A percentile compares a stretch with the other conserved stretches of the same genome.
phyloP scores from a whole-genome alignment of 257 asterid species.

The Nicotiana benthamiana region DNA sequence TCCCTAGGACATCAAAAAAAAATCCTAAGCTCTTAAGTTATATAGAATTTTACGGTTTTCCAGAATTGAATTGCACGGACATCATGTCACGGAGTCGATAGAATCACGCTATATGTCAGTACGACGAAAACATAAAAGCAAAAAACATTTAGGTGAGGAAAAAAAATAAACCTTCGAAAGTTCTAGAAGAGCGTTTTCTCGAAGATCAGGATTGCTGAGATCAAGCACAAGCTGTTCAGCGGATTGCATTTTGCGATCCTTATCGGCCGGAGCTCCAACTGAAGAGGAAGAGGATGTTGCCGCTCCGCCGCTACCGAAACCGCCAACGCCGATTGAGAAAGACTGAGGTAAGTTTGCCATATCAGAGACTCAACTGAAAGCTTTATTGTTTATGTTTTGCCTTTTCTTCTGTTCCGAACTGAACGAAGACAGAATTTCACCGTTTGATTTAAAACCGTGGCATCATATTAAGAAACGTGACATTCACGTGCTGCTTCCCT shows the following conservation, averaged over 20 bases:
- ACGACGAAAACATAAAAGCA: background rate
- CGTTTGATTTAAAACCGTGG: background rate
- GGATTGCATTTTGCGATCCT: constrained; percentile 66
- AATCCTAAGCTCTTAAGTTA: background rate
- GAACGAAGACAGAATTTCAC: background rate
- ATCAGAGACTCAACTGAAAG: background rate
- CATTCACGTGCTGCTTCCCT: background rate
- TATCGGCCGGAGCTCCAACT: constrained; percentile 21
- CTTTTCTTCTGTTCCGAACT: background rate
- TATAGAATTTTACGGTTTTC: background rate
- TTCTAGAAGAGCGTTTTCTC: constrained; percentile 22
- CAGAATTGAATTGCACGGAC: background rate
- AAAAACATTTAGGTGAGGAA: background rate
- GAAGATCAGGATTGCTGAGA: constrained; percentile 12
- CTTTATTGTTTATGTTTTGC: background rate
- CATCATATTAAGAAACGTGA: background rate
- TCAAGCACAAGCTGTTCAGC: constrained; percentile 30
- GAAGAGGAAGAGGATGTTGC: constrained; percentile 6
- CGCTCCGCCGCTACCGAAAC: constrained; percentile 25
- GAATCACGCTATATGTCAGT: background rate
- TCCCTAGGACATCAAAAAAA: background rate
- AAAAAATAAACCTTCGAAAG: constrained; percentile 14
- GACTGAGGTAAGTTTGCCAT: constrained; percentile 41
- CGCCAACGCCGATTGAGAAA: constrained; percentile 28
- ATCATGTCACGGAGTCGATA: background rate